Evolutionary conservation across 495 filamentous ascomycete genomes (phyloP), one percentile per base, ranked within the genome.

Genomic region (Aspergillus leporis): DNA sequence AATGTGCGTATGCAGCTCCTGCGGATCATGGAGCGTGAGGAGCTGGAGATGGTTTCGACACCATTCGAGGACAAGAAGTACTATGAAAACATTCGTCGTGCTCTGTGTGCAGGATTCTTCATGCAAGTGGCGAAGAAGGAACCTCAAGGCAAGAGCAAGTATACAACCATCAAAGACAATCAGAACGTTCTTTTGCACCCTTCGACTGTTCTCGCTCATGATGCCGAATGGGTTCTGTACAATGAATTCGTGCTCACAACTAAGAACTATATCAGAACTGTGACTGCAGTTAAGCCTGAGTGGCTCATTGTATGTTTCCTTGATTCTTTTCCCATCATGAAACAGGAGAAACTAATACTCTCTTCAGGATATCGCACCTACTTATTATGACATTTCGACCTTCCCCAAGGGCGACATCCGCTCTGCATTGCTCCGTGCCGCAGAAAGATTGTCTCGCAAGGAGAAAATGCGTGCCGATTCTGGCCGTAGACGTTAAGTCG

Each of bases 81-180:
- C 77, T 98, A 97, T 70, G 91, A 84, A 73, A 99, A 99, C 68
- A 98, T 99, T 66, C 89, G 92, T 21, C 87, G 91, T 16, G 94
- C 94, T 10, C 81, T 99, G n/a, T 88, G 96, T 14, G 85, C 91
- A 2, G 94, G 94, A 21, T 99, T 98, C 79, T 99, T 99, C 81
- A 99, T 99, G 94, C 95, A 99, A 68, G 89, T 98, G n/a, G 94
- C 94, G 41, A 97, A 92, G 85, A 89, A 87, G 63, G 90, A 96
- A 58, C 74, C 78, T 36, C 81, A 73, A 46, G 85, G 85, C 62
- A 97, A 96, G 82, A 84, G 83, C 36, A 72, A 74, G 59, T 99
- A 99, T 76, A 83, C 86, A 54, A 99, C 94, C 8, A 87, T 99
- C 62, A 98, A 98, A 75, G 95, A 98, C 65, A 87, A 98, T 64